These are phyloP conservation scores for Fomitopsis schrenkii DNA, from an alignment of 1,284 basidiomycete species.

Conservation along the genomic window DNA sequence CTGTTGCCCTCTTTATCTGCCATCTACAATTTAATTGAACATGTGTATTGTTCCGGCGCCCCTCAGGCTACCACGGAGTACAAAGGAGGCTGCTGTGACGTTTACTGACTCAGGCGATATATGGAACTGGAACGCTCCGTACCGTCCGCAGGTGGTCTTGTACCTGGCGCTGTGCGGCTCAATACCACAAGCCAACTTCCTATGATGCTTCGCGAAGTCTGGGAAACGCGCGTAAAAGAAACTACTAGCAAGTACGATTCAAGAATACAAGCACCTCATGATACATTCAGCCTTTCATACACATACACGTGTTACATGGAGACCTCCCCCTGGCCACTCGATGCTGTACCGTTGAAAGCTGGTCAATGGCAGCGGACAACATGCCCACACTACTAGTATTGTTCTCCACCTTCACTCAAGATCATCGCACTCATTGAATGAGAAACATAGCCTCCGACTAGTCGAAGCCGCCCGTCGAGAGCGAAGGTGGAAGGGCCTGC, in stretches of 20 bases:
- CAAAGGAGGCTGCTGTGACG: no score
- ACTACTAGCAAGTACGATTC: neutral
- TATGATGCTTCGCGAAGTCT: neutral
- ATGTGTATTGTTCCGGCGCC: no score
- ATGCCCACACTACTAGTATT: no score
- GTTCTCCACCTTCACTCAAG: neutral
- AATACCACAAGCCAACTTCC: neutral
- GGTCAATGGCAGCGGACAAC: no score
- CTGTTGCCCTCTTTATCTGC: no score
- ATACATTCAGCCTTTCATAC: neutral
- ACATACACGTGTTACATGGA: neutral
- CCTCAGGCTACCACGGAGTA: no score
- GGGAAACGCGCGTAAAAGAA: neutral
- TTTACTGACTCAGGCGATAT: no score
- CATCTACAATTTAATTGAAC: no score
- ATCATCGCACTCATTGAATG: neutral
- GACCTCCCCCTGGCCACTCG: neutral
- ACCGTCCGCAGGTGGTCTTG: neutral
- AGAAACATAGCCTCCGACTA: conserved; percentile 1
- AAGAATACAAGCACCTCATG: neutral
- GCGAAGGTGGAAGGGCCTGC: conserved; percentile 50
- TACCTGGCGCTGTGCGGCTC: neutral
- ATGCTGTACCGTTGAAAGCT: neutral
- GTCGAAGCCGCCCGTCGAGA: conserved; percentile 52
- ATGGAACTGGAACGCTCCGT: no score